Conservation (phyloP, 768 basidiomycete genomes). For the Mycena chlorophos region DNA sequence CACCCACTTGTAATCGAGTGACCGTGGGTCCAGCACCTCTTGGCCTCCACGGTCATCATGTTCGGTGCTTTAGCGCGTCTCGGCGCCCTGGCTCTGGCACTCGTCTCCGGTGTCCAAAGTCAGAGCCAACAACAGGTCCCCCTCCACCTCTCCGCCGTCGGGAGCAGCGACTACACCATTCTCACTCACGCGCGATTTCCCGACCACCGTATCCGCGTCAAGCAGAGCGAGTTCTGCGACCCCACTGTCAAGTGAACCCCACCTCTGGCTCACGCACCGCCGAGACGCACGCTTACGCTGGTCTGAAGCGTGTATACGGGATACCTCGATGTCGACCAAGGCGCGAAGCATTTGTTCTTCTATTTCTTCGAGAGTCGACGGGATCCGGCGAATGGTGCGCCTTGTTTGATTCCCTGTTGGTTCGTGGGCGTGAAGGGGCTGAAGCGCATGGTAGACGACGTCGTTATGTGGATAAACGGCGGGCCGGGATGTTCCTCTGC, state of each 20-base stretch:
- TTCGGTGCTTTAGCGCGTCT: no score
- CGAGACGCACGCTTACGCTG: neutral
- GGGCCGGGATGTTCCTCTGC: slow-evolving; percentile 58
- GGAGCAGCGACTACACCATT: slow-evolving; percentile 35
- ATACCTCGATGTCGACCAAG: slow-evolving; percentile 44
- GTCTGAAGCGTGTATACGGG: slow-evolving; percentile 39
- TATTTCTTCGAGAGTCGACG: slow-evolving; percentile 75
- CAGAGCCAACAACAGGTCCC: slow-evolving; percentile 1
- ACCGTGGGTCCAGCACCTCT: no score
- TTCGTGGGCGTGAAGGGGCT: neutral
- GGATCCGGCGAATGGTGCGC: slow-evolving; percentile 51
- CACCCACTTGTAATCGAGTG: no score
- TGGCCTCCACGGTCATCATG: no score
- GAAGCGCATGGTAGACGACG: slow-evolving; percentile 42
- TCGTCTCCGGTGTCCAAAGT: neutral
- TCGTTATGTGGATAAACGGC: slow-evolving; percentile 74
- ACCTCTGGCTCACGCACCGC: slow-evolving; percentile 1
- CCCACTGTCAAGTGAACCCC: slow-evolving; percentile 55
- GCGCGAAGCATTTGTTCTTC: slow-evolving; percentile 67
- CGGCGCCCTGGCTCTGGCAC: neutral
- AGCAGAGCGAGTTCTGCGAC: slow-evolving; percentile 63
- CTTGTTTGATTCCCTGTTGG: slow-evolving; percentile 24
- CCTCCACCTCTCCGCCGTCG: slow-evolving; percentile 30
- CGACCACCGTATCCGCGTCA: slow-evolving; percentile 54
- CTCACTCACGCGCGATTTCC: slow-evolving; percentile 54